These are phyloP conservation scores for Fusarium nanum DNA, from an alignment of 2,329 filamentous ascomycete genomes.

Conservation along the genomic window DNA sequence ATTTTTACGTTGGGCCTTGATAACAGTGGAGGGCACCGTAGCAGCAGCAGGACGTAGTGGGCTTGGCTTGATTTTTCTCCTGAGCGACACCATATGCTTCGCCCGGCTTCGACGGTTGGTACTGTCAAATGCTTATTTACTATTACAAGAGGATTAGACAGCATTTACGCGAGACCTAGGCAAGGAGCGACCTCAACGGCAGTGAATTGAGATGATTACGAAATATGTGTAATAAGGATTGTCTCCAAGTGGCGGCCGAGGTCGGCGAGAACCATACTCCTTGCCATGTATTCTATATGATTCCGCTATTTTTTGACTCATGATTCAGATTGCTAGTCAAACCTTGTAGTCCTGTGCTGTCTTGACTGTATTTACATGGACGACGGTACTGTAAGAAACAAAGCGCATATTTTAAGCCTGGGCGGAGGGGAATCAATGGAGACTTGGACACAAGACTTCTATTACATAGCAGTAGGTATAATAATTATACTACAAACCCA, in stretches of 20 bases:
- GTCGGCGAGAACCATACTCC: conserved; percentile 5
- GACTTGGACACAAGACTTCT: background rate
- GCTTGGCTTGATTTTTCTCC: conserved; percentile 9
- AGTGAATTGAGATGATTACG: conserved; percentile 5
- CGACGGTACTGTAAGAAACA: background rate
- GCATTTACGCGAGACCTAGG: background rate
- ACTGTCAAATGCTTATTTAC: conserved; percentile 41
- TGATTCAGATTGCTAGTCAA: conserved; percentile 7
- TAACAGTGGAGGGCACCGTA: conserved; percentile 33
- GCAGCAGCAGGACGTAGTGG: background rate
- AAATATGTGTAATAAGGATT: background rate
- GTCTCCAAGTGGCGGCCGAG: conserved; percentile 18
- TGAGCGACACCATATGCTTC: conserved; percentile 39
- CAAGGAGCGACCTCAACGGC: conserved; percentile 1
- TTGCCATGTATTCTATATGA: conserved; percentile 21
- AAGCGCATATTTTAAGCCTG: conserved; percentile 6
- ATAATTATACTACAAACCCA: background rate
- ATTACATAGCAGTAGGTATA: background rate
- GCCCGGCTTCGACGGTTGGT: conserved; percentile 43
- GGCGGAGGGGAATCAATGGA: background rate
- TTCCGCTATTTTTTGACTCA: conserved; percentile 26
- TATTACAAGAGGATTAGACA: conserved; percentile 28
- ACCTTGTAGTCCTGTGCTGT: background rate
- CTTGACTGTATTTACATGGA: conserved; percentile 1
- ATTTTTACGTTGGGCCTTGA: conserved; percentile 37